A percentile compares a stretch with the other conserved stretches of the same genome.
These are phyloP conservation scores for Russula vinacea DNA, from an alignment of 768 basidiomycete species.

Conservation along the genomic window DNA sequence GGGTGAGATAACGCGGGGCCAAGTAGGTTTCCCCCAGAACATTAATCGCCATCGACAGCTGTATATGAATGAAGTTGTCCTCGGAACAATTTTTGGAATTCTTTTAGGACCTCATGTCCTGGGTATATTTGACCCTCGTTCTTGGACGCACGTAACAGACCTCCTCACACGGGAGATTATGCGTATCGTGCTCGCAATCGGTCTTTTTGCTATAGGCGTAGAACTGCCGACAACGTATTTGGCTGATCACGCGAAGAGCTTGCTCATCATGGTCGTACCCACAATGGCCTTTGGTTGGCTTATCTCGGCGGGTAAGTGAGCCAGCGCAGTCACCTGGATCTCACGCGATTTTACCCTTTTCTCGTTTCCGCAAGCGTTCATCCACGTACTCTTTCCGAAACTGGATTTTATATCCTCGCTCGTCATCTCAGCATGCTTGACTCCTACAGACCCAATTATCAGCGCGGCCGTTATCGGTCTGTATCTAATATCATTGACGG, in stretches of 20 bases:
- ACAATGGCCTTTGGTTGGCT: conserved; percentile 88
- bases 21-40: background rate
- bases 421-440: conserved; percentile 84
- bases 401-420: conserved; percentile 59
- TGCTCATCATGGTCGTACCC: conserved; percentile 68
- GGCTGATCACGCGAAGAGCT: conserved; percentile 68
- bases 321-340: background rate
- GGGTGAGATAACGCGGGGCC: conserved; percentile 39
- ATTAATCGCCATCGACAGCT: conserved; percentile 42
- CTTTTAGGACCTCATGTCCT: conserved; percentile 71
- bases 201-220: conserved; percentile 93
- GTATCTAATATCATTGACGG: conserved; percentile 22
- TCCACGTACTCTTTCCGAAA: conserved; percentile 68
- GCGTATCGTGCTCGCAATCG: conserved; percentile 83
- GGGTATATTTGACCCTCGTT: conserved; percentile 70
- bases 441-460: conserved; percentile 93
- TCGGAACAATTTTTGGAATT: conserved; percentile 71
- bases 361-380: conserved; percentile 45
- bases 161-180: conserved; percentile 83
- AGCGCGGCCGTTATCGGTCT: conserved; percentile 76
- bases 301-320: conserved; percentile 56
- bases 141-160: conserved; percentile 56
- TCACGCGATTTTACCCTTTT: background rate
- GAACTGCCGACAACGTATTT: conserved; percentile 88
- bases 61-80: conserved; percentile 91